Evolutionary conservation across 2,329 filamentous ascomycete species (phyloP), one percentile per base, ranked within the genome.

Genomic region (Epichloe baconii): DNA sequence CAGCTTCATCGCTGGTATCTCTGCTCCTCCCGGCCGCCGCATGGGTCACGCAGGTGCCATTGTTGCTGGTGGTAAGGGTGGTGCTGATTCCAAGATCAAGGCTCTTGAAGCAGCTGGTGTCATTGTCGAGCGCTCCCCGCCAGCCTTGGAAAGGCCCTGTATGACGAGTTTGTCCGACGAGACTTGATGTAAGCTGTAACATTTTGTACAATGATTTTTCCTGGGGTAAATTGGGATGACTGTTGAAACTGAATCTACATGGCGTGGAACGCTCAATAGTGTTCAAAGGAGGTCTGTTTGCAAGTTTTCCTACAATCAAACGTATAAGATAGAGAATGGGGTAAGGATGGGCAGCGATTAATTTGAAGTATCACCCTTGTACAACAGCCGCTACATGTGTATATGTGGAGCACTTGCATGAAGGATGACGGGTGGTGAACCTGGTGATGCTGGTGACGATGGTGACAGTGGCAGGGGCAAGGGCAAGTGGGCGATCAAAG

Each of bases 31-130:
- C 36, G 93, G 93, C 66, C 83, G 93, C 69, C 85, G 93, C 71
- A 98, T 97, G 93, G 93, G 93, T 62, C 93, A 98, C 79, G 93
- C 93, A 60, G 93, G 93, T 72, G 93, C 93, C 66, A 98, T 98
- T 68, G 91, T 98, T 59, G 88, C 87, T 60, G 93, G 93, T 63
- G 93, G 93, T 64, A 97, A 96, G 82, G 93, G 93, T 66, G 93
- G 89, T 68, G 93, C 93, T 58, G 89, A 97, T 75, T 94, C 88
- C 68, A 98, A 98, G 85, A 98, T 98, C 73, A 78, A 83, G 64
- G 93, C 93, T 55, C 83, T 98, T 54, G 86, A 97, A 77, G 79
- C 80, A 58, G 93, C 93, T 56, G 93, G 93, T 69, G 44, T 97
- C 63, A 81, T 96, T 63, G 93, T 98, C 59, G 91, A 97, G 83